phyloP scores from a whole-genome alignment of 2,329 filamentous ascomycete genomes.

The Fusarium sambucinum region DNA sequence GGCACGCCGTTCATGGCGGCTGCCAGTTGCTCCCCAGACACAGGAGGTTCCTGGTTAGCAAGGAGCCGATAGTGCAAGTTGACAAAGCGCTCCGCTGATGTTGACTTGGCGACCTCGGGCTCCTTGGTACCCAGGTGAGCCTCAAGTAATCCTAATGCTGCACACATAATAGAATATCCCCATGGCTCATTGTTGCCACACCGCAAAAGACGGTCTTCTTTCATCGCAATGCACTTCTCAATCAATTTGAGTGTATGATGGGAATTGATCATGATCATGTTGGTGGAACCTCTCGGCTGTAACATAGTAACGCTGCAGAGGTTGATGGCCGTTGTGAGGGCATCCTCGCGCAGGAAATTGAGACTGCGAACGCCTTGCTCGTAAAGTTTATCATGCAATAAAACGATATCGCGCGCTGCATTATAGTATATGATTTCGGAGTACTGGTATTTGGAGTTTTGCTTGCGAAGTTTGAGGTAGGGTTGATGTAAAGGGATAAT shows the following conservation, averaged over 20 bases:
- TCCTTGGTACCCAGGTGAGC: constrained; percentile 70
- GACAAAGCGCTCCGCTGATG: constrained; percentile 70
- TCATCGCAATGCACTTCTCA: constrained; percentile 70
- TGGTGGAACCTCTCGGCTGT: constrained; percentile 68
- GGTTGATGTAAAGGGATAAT: constrained; percentile 72
- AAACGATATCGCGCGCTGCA: constrained; percentile 70
- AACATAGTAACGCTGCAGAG: constrained; percentile 71
- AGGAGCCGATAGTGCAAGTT: constrained; percentile 69
- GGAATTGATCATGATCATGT: constrained; percentile 72
- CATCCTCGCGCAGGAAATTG: constrained; percentile 71
- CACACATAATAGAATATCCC: constrained; percentile 74
- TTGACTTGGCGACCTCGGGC: constrained; percentile 67
- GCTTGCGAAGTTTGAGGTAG: constrained; percentile 69
- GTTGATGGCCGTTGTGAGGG: constrained; percentile 70
- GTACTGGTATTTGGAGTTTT: constrained; percentile 71
- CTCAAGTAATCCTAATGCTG: constrained; percentile 69
- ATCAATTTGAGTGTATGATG: constrained; percentile 71
- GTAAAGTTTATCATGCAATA: constrained; percentile 71
- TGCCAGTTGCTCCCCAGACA: constrained; percentile 49
- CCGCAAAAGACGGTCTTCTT: constrained; percentile 70
- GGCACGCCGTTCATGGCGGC: constrained; percentile 43
- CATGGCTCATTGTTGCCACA: constrained; percentile 74
- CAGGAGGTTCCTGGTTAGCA: constrained; percentile 64
- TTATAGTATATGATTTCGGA: constrained; percentile 74
- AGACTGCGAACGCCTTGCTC: constrained; percentile 69